Percentiles rank a stretch among this genome's conserved stretches.
Evolutionary conservation across 2,329 filamentous ascomycete species (phyloP).

Genomic region (Ilyonectria robusta): DNA sequence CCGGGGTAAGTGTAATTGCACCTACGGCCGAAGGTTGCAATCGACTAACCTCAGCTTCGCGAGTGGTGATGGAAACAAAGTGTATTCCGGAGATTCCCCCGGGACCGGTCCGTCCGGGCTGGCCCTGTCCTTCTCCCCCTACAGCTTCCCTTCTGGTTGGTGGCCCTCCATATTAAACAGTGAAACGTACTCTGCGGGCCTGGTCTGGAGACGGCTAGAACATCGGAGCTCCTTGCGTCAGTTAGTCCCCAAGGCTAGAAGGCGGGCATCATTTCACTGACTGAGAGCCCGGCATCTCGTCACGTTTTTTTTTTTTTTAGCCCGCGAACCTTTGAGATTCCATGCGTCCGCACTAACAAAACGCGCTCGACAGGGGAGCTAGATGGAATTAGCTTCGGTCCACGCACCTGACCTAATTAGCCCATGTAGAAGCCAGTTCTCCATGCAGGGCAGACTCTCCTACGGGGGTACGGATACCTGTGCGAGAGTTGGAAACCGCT

Average conservation of each 20-base stretch:
- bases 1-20: not conserved
- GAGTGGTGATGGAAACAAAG: not conserved
- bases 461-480: no score
- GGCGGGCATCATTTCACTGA: constrained; percentile 11
- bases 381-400: constrained; percentile 9
- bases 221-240: constrained; percentile 23
- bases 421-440: constrained; percentile 8
- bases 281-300: not conserved
- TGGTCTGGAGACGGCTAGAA: constrained; percentile 18
- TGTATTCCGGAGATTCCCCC: not conserved
- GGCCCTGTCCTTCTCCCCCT: not conserved
- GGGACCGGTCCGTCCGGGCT: not conserved
- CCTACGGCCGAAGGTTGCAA: not conserved
- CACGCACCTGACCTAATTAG: constrained; percentile 8
- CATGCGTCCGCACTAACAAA: constrained; percentile 19
- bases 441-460: constrained; percentile 1
- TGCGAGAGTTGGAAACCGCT: constrained; percentile 19
- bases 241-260: constrained; percentile 15
- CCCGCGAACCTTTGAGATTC: constrained; percentile 14
- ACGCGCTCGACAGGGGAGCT: constrained; percentile 9
- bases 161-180: not conserved
- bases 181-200: not conserved
- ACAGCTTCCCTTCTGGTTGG: not conserved
- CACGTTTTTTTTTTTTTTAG: constrained; percentile 1
- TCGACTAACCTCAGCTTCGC: not conserved